A percentile compares a stretch with the other conserved stretches of the same genome.
Conservation (phyloP, 2,329 filamentous ascomycete species). For the Fusarium succisae region DNA sequence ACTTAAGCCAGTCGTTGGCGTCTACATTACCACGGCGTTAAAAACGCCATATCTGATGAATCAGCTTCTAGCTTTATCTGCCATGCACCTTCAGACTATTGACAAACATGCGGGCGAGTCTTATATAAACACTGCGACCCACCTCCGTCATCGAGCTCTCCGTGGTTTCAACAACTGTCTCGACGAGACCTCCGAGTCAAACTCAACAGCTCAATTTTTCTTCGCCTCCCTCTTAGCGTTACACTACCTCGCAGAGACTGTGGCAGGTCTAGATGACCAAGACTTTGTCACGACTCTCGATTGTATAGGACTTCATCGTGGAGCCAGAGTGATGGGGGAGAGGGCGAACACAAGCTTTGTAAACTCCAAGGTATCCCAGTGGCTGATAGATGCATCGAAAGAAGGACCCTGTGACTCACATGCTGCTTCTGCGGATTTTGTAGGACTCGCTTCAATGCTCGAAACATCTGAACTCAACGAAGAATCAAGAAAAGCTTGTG, state of each 20-base stretch:
- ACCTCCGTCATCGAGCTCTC: constrained; percentile 1
- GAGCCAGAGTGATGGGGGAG: not conserved
- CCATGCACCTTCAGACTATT: not conserved
- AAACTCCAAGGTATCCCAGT: not conserved
- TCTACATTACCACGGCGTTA: not conserved
- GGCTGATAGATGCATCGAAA: not conserved
- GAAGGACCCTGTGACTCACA: not conserved
- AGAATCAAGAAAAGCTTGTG: not conserved
- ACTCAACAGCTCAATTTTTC: constrained; percentile 13
- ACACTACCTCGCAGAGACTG: constrained; percentile 16
- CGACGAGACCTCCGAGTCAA: not conserved
- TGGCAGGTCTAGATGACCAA: not conserved
- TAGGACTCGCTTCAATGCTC: not conserved
- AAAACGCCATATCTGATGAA: constrained; percentile 23
- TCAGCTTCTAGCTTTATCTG: constrained; percentile 17
- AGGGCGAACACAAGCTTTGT: not conserved
- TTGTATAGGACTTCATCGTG: constrained; percentile 2
- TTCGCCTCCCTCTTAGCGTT: constrained; percentile 16
- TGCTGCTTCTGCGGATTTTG: not conserved
- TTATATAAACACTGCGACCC: not conserved
- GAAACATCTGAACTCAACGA: not conserved
- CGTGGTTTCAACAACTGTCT: constrained; percentile 16
- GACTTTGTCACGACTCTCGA: not conserved
- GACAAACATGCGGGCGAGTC: not conserved
- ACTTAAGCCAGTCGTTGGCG: not conserved